Evolutionary conservation across 2,329 filamentous ascomycete genomes (phyloP), one percentile per base, ranked within the genome.

Genomic region (Thelonectria blattea): DNA sequence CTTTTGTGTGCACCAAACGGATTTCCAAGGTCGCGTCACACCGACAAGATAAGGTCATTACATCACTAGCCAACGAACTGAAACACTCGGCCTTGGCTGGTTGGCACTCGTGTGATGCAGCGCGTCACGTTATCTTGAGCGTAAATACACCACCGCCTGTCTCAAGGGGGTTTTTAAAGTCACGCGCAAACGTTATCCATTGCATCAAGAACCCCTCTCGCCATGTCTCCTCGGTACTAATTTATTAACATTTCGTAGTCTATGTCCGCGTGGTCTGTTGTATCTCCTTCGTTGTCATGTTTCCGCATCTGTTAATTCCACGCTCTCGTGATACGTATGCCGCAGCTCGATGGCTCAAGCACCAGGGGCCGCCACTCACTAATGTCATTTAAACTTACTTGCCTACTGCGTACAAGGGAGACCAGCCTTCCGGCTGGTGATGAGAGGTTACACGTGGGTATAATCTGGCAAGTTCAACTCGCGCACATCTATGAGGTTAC

Each of bases 21-120:
- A 58, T 58, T 54, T 51, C 50, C 55, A 55, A 42, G 46, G 39
- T 66, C 67, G 58, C 63, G 65, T 69, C 65, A 69, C 60, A 66
- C 63, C 54, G 57, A 54, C 55, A 56, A 64, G 63, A 69, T 66
- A 66, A 64, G 67, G 32, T 52, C 42, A 59, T 54, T 51, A 54
- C 34, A 27, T 34, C 34, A 37, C 45, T 46, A 45, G 56, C 51
- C 51, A 43, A 17, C 43, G 17, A 45, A 9, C 51, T 50, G 51
- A 45, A n/a, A 46, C 39, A 17, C 37, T 34, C 41, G 10, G 45
- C 37, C 42, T 24, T 42, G 27, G 39, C 20, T 43, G 37, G 39
- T 39, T 49, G 30, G 46, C 43, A 22, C 51, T 59, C 51, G 50
- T 17, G 46, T 45, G 56, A 50, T 39, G 18, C 56, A 50, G 39